Conservation (phyloP, 2,329 filamentous ascomycete species). For the Fusarium hostae region DNA sequence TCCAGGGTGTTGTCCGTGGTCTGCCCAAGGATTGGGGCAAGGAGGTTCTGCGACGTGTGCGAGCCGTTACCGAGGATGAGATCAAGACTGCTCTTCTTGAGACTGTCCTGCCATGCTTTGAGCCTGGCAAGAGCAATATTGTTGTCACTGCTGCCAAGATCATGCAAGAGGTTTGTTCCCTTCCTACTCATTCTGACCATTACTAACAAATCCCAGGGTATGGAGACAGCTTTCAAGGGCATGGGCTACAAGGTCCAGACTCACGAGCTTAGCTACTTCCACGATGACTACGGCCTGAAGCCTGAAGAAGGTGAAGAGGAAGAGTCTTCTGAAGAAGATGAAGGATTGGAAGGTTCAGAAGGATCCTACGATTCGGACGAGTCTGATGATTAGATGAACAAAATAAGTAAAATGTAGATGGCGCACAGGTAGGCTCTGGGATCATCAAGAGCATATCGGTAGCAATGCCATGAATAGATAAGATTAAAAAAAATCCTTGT, state of each 20-base stretch:
- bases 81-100: slow-evolving; percentile 79
- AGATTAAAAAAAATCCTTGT: slow-evolving; percentile 24
- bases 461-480: slow-evolving; percentile 37
- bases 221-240: slow-evolving; percentile 77
- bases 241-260: slow-evolving; percentile 84
- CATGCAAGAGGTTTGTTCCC: slow-evolving; percentile 79
- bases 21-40: slow-evolving; percentile 82
- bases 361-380: slow-evolving; percentile 47
- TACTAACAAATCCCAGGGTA: slow-evolving; percentile 62
- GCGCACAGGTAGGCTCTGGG: slow-evolving; percentile 25
- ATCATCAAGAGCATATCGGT: slow-evolving; percentile 26
- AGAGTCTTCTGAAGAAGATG: slow-evolving; percentile 61
- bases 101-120: slow-evolving; percentile 82
- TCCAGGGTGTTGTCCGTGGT: slow-evolving; percentile 80
- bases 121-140: slow-evolving; percentile 82
- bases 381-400: slow-evolving; percentile 41
- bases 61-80: slow-evolving; percentile 79
- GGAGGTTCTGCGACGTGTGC: slow-evolving; percentile 79
- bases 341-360: slow-evolving; percentile 48
- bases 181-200: neutral
- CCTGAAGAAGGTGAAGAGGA: slow-evolving; percentile 69
- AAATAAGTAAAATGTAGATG: neutral
- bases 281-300: slow-evolving; percentile 89
- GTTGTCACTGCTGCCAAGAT: slow-evolving; percentile 88
- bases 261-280: slow-evolving; percentile 79